Conservation (phyloP, 345 rosid genomes). For the rapeseed (Brassica napus) region Da-Ae NC_063450.1:39351001-39351500, state of each 20-base stretch:
- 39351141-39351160: background rate
- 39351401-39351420: too few relatives aligned
- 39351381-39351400: too few relatives aligned
- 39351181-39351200: background rate
- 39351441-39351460: too few relatives aligned
- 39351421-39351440: too few relatives aligned
- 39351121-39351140: conserved; percentile 11
- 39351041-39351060: background rate
- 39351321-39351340: background rate
- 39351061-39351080: conserved; percentile 12
- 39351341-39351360: background rate
- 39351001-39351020: background rate
- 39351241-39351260: background rate
- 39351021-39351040: conserved; percentile 21
- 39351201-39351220: background rate
- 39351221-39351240: background rate
- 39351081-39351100: conserved; percentile 15
- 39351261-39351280: background rate
- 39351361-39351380: too few relatives aligned
- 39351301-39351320: background rate
- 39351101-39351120: conserved; percentile 3
- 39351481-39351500: too few relatives aligned
- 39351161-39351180: background rate
- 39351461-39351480: too few relatives aligned
- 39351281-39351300: background rate